Conservation (phyloP, 768 basidiomycete species). For the Lentinula guzmanii region DNA sequence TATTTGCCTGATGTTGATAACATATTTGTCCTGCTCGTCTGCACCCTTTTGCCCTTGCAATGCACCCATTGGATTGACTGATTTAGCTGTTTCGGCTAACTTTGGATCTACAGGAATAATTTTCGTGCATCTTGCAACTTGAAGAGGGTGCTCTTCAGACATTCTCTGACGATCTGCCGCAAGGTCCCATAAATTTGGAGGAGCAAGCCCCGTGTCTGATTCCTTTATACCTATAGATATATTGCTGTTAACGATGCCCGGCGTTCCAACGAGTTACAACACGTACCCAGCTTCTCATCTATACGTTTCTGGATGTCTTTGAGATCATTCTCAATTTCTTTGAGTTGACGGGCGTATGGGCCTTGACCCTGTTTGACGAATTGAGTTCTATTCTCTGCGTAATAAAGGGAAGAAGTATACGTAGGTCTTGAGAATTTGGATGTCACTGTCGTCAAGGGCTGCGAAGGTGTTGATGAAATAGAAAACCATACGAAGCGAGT, state of each 20-base stretch:
- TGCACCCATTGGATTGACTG: slow-evolving; percentile 74
- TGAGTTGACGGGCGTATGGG: slow-evolving; percentile 85
- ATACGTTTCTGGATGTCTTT: slow-evolving; percentile 96
- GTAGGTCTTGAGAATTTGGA: slow-evolving; percentile 98
- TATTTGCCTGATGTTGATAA: slow-evolving; percentile 99
- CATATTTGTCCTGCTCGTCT: slow-evolving; percentile 98
- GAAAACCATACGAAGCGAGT: not conserved
- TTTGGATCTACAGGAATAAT: slow-evolving; percentile 83
- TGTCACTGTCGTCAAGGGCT: slow-evolving; percentile 98
- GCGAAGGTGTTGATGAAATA: slow-evolving; percentile 9
- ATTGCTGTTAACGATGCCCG: not conserved
- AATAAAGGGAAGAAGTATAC: slow-evolving; percentile 36
- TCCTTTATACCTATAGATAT: slow-evolving; percentile 78
- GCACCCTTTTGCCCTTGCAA: slow-evolving; percentile 90
- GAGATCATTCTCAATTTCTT: slow-evolving; percentile 86
- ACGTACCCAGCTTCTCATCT: slow-evolving; percentile 91
- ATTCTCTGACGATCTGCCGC: slow-evolving; percentile 89
- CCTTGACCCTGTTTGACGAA: slow-evolving; percentile 78
- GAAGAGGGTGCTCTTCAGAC: slow-evolving; percentile 87
- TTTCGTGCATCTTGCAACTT: slow-evolving; percentile 98
- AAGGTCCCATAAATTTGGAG: slow-evolving; percentile 97
- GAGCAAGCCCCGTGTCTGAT: slow-evolving; percentile 94
- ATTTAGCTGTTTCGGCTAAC: slow-evolving; percentile 70
- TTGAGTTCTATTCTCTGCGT: not conserved
- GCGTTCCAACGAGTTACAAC: not conserved